Evolutionary conservation across 202 grass and related monocot species (phyloP).

Genomic region (Panicum virgatum): DNA sequence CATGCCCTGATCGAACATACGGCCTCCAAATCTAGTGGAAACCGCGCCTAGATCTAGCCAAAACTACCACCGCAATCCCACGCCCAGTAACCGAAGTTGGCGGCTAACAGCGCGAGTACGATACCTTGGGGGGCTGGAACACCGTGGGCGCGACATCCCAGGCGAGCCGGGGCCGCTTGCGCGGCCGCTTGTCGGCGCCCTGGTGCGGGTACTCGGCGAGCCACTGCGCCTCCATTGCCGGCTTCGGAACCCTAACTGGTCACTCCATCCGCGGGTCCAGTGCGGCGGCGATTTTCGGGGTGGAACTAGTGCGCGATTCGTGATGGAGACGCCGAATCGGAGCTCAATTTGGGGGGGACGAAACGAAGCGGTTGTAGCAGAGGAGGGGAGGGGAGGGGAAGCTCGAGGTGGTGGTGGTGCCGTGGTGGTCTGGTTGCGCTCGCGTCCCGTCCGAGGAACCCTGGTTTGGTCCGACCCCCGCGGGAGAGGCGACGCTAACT

Average conservation of each 20-base stretch:
- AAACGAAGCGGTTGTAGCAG: not conserved
- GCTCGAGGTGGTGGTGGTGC: conserved; percentile 30
- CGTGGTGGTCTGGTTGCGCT: conserved; percentile 24
- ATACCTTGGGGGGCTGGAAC: conserved; percentile 65
- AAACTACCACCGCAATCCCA: not conserved
- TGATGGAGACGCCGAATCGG: conserved; percentile 13
- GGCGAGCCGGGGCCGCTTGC: conserved; percentile 71
- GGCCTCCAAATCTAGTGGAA: conserved; percentile 30
- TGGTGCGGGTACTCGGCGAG: conserved; percentile 78
- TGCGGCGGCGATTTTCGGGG: not conserved
- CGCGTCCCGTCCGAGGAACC: conserved; percentile 41
- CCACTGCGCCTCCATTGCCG: conserved; percentile 87
- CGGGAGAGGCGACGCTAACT: conserved; percentile 20
- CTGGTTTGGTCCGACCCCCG: conserved; percentile 38
- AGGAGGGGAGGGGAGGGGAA: not conserved
- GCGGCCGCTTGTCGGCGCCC: conserved; percentile 69
- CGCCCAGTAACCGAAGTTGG: conserved; percentile 22
- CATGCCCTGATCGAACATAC: not conserved
- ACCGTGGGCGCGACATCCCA: conserved; percentile 76
- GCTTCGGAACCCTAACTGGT: conserved; percentile 3
- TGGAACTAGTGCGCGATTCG: not conserved
- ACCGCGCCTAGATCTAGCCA: conserved; percentile 32
- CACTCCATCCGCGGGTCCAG: conserved; percentile 38
- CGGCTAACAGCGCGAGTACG: conserved; percentile 4
- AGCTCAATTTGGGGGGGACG: conserved; percentile 30